These are phyloP conservation scores for Fusarium pseudonygamai DNA, from an alignment of 2,329 filamentous ascomycete genomes.

Conservation along the genomic window DNA sequence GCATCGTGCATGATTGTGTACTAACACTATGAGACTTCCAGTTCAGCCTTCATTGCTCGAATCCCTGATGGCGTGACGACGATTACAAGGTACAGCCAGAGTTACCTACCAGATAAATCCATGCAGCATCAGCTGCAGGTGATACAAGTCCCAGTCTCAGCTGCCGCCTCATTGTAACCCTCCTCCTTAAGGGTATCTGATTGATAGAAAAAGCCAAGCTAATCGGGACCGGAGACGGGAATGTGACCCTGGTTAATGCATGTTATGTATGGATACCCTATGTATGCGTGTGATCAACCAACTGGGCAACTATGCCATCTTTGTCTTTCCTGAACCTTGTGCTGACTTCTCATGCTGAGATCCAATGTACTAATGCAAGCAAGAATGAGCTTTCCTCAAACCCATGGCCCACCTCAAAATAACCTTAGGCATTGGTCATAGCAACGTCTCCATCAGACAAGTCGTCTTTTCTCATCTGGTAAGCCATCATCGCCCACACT, in stretches of 20 bases:
- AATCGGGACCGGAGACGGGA: background rate
- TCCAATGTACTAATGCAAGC: background rate
- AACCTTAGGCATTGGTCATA: conserved; percentile 42
- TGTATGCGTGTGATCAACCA: background rate
- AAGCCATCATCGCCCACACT: conserved; percentile 69
- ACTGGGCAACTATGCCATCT: background rate
- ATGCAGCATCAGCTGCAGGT: background rate
- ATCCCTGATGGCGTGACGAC: background rate
- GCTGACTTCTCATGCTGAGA: background rate
- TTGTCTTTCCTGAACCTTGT: background rate
- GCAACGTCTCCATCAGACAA: conserved; percentile 39
- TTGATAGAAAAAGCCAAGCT: background rate
- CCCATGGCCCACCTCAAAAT: background rate
- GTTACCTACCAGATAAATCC: background rate
- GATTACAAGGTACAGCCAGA: background rate
- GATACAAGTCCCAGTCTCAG: background rate
- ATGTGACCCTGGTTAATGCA: background rate
- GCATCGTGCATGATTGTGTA: background rate
- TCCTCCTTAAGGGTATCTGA: background rate
- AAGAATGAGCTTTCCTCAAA: background rate
- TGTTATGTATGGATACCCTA: background rate
- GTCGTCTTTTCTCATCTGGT: conserved; percentile 61
- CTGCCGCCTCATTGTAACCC: background rate
- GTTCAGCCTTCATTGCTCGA: conserved; percentile 6
- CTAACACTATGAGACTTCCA: conserved; percentile 3